Percentiles rank a stretch among this genome's conserved stretches.
phyloP scores from a whole-genome alignment of 2,329 filamentous ascomycete genomes.

The Microcyclosporella mali region DNA sequence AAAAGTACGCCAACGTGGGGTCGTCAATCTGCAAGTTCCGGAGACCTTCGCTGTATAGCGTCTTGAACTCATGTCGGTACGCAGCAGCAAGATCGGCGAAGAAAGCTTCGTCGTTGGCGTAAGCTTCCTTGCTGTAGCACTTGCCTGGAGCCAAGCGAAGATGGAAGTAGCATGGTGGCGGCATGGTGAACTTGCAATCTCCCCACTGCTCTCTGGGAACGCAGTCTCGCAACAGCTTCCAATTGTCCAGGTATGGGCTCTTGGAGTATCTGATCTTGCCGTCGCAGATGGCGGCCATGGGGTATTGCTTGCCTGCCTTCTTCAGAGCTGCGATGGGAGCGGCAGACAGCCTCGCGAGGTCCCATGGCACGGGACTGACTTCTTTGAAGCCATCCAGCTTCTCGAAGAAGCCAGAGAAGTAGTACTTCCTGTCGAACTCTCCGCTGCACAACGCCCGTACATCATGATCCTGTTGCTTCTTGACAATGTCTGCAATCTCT shows the following conservation, averaged over 20 bases:
- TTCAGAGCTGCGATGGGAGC: slow-evolving; percentile 34
- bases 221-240: slow-evolving; percentile 29
- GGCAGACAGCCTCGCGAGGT: slow-evolving; percentile 31
- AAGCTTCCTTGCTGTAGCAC: slow-evolving; percentile 31
- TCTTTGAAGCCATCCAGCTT: slow-evolving; percentile 35
- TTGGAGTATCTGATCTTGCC: slow-evolving; percentile 33
- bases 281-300: slow-evolving; percentile 34
- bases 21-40: slow-evolving; percentile 36
- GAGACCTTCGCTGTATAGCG: slow-evolving; percentile 30
- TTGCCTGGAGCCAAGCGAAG: slow-evolving; percentile 32
- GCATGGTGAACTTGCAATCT: slow-evolving; percentile 36
- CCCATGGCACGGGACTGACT: slow-evolving; percentile 33
- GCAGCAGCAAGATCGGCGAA: slow-evolving; percentile 33
- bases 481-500: slow-evolving; percentile 59
- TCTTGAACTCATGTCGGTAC: slow-evolving; percentile 34
- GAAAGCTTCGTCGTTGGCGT: slow-evolving; percentile 31
- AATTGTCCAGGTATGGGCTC: slow-evolving; percentile 33
- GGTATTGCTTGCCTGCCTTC: slow-evolving; percentile 35
- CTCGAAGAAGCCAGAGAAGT: slow-evolving; percentile 36
- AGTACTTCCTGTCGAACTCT: slow-evolving; percentile 51
- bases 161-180: slow-evolving; percentile 35
- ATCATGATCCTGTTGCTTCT: slow-evolving; percentile 57
- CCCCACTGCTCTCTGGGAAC: slow-evolving; percentile 32
- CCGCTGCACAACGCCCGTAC: slow-evolving; percentile 62
- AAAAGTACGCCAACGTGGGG: slow-evolving; percentile 36